phyloP scores from a whole-genome alignment of 805 yeast genomes.

The Candida montana region DNA sequence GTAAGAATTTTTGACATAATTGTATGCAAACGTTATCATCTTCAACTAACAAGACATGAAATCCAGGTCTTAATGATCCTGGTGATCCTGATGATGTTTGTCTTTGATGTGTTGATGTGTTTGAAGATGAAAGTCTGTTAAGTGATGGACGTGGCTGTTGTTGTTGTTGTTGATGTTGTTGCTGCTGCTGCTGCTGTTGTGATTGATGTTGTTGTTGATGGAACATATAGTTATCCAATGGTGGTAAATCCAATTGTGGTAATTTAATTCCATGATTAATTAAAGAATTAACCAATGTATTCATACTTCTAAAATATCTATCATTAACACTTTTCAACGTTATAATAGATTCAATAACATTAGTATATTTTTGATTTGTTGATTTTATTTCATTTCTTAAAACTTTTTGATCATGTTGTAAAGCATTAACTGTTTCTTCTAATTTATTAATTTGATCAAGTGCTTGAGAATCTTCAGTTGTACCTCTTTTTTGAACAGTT shows the following conservation, averaged over 20 bases:
- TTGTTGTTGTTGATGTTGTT: slow-evolving; percentile 3
- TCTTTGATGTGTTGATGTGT: slow-evolving; percentile 1
- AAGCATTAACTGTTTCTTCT: slow-evolving; percentile 14
- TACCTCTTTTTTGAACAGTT: slow-evolving; percentile 47
- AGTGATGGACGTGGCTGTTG: slow-evolving; percentile 2
- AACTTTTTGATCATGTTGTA: slow-evolving; percentile 29
- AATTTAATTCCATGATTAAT: slow-evolving; percentile 57
- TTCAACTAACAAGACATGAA: slow-evolving; percentile 72
- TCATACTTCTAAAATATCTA: slow-evolving; percentile 47
- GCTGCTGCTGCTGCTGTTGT: not conserved
- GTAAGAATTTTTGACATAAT: slow-evolving; percentile 73
- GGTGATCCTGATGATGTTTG: slow-evolving; percentile 1
- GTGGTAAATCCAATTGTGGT: slow-evolving; percentile 59
- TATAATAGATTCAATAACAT: slow-evolving; percentile 56
- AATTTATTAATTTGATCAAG: slow-evolving; percentile 12
- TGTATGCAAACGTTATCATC: slow-evolving; percentile 81
- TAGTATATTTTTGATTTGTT: slow-evolving; percentile 54
- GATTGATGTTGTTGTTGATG: slow-evolving; percentile 10
- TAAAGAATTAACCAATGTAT: slow-evolving; percentile 43
- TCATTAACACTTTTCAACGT: slow-evolving; percentile 54
- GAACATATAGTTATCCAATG: slow-evolving; percentile 11
- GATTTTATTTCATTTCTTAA: slow-evolving; percentile 33
- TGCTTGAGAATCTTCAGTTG: slow-evolving; percentile 20
- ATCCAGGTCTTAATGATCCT: slow-evolving; percentile 34
- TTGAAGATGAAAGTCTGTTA: not conserved